Percentiles rank a stretch among this genome's conserved stretches.
phyloP scores from a whole-genome alignment of 305 asterid species.

The Fraxinus dipetala region DNA sequence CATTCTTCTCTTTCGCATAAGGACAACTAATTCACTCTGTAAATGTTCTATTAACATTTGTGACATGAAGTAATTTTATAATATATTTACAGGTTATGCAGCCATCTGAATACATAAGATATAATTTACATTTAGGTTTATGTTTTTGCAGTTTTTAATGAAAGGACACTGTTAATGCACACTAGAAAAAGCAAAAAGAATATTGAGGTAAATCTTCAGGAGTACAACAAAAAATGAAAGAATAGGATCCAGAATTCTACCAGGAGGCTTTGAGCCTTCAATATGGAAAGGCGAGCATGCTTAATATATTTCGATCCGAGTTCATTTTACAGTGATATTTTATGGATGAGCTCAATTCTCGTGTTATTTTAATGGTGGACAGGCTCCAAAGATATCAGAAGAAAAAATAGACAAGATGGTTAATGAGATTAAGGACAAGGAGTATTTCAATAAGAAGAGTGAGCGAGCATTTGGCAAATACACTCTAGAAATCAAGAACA shows the following conservation, averaged over 20 bases:
- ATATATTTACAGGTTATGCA: not conserved
- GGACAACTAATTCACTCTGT: not conserved
- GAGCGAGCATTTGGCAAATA: slow-evolving; percentile 89
- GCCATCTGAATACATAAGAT: not conserved
- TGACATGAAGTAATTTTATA: not conserved
- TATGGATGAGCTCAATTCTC: not conserved
- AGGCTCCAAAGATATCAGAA: slow-evolving; percentile 72
- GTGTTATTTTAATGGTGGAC: slow-evolving; percentile 12
- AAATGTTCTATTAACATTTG: not conserved
- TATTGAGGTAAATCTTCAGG: slow-evolving; percentile 58
- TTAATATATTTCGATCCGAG: not conserved
- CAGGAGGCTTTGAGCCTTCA: slow-evolving; percentile 91
- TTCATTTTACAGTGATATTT: not conserved
- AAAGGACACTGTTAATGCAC: slow-evolving; percentile 66
- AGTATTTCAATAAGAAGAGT: slow-evolving; percentile 89
- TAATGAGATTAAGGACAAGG: slow-evolving; percentile 75
- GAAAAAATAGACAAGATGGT: slow-evolving; percentile 80
- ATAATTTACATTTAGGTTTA: not conserved
- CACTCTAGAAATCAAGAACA: slow-evolving; percentile 90
- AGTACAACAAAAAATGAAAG: slow-evolving; percentile 70
- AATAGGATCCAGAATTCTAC: slow-evolving; percentile 86
- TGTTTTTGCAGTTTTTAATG: slow-evolving; percentile 65
- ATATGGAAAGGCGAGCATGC: slow-evolving; percentile 67
- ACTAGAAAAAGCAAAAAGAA: slow-evolving; percentile 74
- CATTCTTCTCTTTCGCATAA: not conserved